Conservation (phyloP, 2,329 filamentous ascomycete genomes). For the Rhynchosporium secalis region DNA sequence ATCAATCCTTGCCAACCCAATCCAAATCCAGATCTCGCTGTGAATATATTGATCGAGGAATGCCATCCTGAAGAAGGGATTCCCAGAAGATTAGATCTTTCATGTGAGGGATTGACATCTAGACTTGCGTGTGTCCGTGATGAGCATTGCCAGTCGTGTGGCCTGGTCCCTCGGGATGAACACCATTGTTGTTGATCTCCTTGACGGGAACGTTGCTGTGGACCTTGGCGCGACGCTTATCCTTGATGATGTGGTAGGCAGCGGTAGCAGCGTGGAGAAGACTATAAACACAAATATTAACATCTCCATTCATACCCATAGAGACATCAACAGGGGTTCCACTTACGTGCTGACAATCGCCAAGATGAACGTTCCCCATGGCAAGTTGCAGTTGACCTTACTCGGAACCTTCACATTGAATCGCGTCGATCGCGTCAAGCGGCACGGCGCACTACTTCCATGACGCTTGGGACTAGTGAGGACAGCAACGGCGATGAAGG, state of each 20-base stretch:
- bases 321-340: background rate
- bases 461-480: slow-evolving; percentile 43
- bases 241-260: slow-evolving; percentile 42
- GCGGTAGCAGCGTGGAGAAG: slow-evolving; percentile 46
- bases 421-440: slow-evolving; percentile 28
- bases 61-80: no score
- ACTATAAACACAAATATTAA: slow-evolving; percentile 28
- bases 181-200: slow-evolving; percentile 6
- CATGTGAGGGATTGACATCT: background rate
- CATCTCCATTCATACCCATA: background rate
- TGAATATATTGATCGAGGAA: no score
- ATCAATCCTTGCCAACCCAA: no score
- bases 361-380: slow-evolving; percentile 46
- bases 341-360: slow-evolving; percentile 49
- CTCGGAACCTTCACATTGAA: slow-evolving; percentile 30
- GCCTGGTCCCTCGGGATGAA: background rate
- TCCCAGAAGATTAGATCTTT: no score
- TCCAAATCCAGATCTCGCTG: no score
- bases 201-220: slow-evolving; percentile 7
- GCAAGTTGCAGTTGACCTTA: slow-evolving; percentile 42
- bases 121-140: slow-evolving; percentile 2
- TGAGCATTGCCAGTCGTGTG: background rate
- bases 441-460: slow-evolving; percentile 39
- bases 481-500: slow-evolving; percentile 47
- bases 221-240: slow-evolving; percentile 16